Base-by-base conservation (phyloP, 805 yeast genomes). In the Alloascoidea hylecoeti region DNA sequence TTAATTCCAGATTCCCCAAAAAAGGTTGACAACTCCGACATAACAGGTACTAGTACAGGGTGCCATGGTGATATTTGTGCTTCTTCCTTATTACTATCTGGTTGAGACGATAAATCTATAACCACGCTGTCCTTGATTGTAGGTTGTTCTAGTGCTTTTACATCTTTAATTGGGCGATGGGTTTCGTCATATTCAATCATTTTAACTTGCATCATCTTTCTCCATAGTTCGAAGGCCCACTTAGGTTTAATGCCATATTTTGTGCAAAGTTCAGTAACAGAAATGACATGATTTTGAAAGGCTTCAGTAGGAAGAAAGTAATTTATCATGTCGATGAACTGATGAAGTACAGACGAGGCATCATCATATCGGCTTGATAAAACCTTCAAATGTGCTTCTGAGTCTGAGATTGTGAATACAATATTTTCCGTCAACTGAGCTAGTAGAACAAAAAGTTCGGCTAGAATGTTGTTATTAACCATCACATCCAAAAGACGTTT, bases 151-250 rank as follows among this genome's bases (percentile, higher is more conserved):
- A 80, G 71, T 52, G 77, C 61, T 14, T 92, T 75, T 48, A 73
- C 92, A 49, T 82, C 94, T 30, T 72, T 69, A 35, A 75, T n/a
- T n/a, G n/a, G n/a, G n/a, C n/a, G 56, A 33, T 57, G 53, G 33
- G 60, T 44, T 37, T 56, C 57, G 23, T 50, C 59, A 6, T 64
- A 56, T 41, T 69, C 70, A 16, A 57, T 54, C 17, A 64, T 60
- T 38, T 72, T 51, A 44, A 68, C 66, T 19, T 55, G 53, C 53
- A 64, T 42, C 50, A 58, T 44, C 37, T 48, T 51, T 51, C 96
- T 67, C 94, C 95, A 85, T 2, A 84, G 49, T 43, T 78, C 83
- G 57, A 83, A 84, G 0, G 76, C 76, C 84, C 89, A 78, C 15
- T 66, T 64, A 0, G 38, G 57, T 42, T 46, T 41, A 2, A 59